Evolutionary conservation across 257 asterid genomes (phyloP), one percentile per base, ranked within the genome.

Genomic region (Solanum virginianum): DNA sequence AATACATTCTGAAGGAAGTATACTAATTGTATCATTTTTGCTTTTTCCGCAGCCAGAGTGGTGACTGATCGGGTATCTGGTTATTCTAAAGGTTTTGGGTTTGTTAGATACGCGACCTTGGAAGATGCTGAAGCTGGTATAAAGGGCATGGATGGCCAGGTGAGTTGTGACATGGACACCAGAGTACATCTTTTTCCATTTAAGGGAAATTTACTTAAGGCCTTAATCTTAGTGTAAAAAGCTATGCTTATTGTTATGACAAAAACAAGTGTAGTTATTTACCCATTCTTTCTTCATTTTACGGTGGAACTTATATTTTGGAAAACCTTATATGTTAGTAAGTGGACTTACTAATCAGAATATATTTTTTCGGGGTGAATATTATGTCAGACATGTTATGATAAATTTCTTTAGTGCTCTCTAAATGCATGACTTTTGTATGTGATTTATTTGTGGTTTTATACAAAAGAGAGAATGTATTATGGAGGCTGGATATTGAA

Each of bases 81-180:
- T 51, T 94, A 86, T 89, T 95, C 99, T 10, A 95, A 91, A 91
- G 97, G 99, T 54, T 95, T 89, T 66, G 99, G 99, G 81, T 95
- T 95, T 83, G 98, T 95, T 62, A 89, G 80, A 80, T 95, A 95
- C 86, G 90, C 92, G 68, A 89, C 98, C 12, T 0, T 93, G 79
- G 92, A 91, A 70, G 96, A 92, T 3, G 99, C 99, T 84, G 95
- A 32, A 84, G 88, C 91, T 41, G 99, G 97, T 88, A 90, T 92
- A 49, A 88, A 91, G 83, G 98, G 96, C 92, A 92, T 94, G 98
- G 97, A 95, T 90, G 98, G 97, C 80, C 90, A 92, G 98, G 99
- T 95, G 77, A 86, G 86, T 83, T 80, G 41, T 63, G 77, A 43
- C 8, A 12, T 6, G 7, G 14, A 15, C 60, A 55, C 36, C 16